These are phyloP conservation scores for Diaporthe sp. DNA, from an alignment of 2,329 filamentous ascomycete species.

Conservation along the genomic window DNA sequence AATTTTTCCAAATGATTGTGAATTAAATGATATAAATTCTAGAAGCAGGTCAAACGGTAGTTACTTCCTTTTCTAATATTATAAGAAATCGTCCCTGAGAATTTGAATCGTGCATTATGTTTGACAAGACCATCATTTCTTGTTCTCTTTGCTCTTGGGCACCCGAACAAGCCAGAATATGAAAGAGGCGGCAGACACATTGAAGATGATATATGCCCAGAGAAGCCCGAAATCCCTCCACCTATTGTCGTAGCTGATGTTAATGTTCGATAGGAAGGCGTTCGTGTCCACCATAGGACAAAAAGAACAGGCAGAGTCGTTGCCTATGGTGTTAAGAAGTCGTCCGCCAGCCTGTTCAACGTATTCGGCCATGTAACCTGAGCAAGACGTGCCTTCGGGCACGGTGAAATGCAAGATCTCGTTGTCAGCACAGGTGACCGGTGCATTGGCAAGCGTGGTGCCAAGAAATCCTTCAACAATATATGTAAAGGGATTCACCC, in stretches of 20 bases:
- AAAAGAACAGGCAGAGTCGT: constrained; percentile 31
- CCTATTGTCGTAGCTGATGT: neutral
- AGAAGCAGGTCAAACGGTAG: neutral
- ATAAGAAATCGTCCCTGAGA: neutral
- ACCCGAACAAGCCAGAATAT: constrained; percentile 15
- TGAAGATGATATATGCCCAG: constrained; percentile 2
- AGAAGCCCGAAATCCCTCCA: constrained; percentile 19
- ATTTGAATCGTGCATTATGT: neutral
- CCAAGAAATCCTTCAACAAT: constrained; percentile 74
- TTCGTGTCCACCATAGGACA: constrained; percentile 45
- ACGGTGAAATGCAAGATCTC: constrained; percentile 74
- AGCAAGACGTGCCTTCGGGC: constrained; percentile 62
- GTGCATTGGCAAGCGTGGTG: constrained; percentile 69
- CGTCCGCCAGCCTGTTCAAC: constrained; percentile 58
- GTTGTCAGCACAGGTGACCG: constrained; percentile 69
- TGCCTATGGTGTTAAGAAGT: constrained; percentile 52
- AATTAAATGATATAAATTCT: neutral
- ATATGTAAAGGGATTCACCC: constrained; percentile 79
- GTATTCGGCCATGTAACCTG: constrained; percentile 62
- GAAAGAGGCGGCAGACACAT: neutral
- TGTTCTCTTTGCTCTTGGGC: neutral
- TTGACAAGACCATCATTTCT: neutral
- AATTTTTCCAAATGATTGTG: neutral
- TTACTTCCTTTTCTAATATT: too few species aligned
- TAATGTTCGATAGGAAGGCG: neutral